Conservation (phyloP, 2,329 filamentous ascomycete genomes). For the Meredithiella fracta region DNA sequence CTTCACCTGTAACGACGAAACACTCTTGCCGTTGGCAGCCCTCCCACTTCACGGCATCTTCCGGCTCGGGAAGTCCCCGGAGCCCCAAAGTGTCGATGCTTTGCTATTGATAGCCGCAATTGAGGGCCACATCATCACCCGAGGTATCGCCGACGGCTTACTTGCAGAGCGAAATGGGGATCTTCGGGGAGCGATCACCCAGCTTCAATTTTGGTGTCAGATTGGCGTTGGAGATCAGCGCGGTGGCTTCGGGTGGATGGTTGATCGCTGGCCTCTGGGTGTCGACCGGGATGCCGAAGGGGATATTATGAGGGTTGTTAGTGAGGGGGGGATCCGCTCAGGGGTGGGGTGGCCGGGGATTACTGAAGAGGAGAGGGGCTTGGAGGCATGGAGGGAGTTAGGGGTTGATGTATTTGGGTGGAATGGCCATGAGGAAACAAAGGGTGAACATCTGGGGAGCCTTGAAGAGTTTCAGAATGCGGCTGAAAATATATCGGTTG, state of each 20-base stretch:
- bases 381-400: conserved; percentile 54
- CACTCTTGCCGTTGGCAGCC: conserved; percentile 55
- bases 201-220: conserved; percentile 94
- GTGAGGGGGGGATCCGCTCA: conserved; percentile 56
- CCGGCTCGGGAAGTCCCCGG: conserved; percentile 51
- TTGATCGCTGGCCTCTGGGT: conserved; percentile 58
- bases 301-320: conserved; percentile 59
- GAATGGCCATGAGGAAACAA: conserved; percentile 19
- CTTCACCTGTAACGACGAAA: conserved; percentile 88
- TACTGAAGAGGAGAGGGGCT: conserved; percentile 44
- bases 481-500: conserved; percentile 44
- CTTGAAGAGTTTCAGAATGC: conserved; percentile 38
- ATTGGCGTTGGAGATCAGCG: conserved; percentile 82
- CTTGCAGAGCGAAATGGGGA: conserved; percentile 56
- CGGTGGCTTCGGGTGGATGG: conserved; percentile 80
- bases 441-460: conserved; percentile 15
- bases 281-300: conserved; percentile 51
- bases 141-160: conserved; percentile 49
- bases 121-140: conserved; percentile 66
- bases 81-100: conserved; percentile 58
- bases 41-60: conserved; percentile 77
- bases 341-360: conserved; percentile 66
- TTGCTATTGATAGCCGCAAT: conserved; percentile 68
- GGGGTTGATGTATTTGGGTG: conserved; percentile 45
- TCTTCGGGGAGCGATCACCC: conserved; percentile 62